Evolutionary conservation across 306 rosid species (phyloP), one percentile per base, ranked within the genome.

Genomic region (Morella rubra): DNA sequence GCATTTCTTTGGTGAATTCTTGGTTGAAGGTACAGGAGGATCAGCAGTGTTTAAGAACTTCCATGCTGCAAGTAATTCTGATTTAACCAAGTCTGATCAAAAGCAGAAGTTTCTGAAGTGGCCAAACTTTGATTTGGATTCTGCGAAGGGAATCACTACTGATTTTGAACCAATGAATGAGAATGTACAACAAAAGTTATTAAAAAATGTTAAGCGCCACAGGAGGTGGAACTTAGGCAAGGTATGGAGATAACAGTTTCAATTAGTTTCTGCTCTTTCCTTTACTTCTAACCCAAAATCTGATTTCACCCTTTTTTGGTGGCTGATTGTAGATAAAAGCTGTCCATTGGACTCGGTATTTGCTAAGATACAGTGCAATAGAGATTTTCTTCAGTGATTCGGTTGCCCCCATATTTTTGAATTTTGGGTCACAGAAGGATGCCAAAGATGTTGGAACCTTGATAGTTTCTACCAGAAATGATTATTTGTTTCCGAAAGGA

Each of bases 11-110:
- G 95, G 97, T 64, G 93, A 90, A 73, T 89, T 90, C 80, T 67
- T 90, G 88, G 98, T 95, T 72, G 97, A 95, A 83, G 97, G 98
- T 76, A 92, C 93, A 74, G 97, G 96, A 40, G 97, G 98, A 73
- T 90, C 96, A 76, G 90, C 97, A 47, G 91, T 90, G 75, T 95
- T 95, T 80, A 89, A 76, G 80, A 87, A 90, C 84, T 95, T 92
- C 61, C 85, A 84, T 73, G 86, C 87, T 76, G 80, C 87, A 59
- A 82, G 76, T 81, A 88, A 72, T 88, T 86, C 87, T 51, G 93
- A 90, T 83, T 74, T 78, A 77, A 83, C 85, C 70, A 95, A 83
- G 86, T 77, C 89, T 66, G 93, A 85, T 81, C 86, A 81, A 68
- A 92, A 88, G 91, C 91, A 85, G 78, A 89, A 80, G 80, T 56